Percentiles rank a stretch among this genome's conserved stretches.
phyloP scores from a whole-genome alignment of 1,139 yeast species.

The Saccharomyces hybrid region DNA sequence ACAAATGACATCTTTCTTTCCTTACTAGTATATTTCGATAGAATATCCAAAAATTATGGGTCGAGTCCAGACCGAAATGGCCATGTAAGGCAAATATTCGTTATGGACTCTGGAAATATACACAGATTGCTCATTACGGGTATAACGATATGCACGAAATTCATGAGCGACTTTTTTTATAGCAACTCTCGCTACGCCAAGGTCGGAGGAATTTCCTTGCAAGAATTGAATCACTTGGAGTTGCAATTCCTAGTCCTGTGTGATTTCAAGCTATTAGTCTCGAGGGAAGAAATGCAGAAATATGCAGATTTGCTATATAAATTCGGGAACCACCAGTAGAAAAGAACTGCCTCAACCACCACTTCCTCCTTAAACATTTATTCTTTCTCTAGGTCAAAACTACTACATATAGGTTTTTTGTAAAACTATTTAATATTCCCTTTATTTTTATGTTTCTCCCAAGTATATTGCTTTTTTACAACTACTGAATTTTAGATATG shows the following conservation, averaged over 20 bases:
- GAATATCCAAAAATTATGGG: constrained; percentile 85
- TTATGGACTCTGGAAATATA: constrained; percentile 92
- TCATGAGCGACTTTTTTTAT: constrained; percentile 91
- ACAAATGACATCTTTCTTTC: constrained; percentile 93
- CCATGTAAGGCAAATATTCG: constrained; percentile 54
- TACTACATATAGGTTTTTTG: not conserved
- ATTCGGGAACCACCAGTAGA: constrained; percentile 52
- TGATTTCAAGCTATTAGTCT: constrained; percentile 81
- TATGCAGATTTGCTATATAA: constrained; percentile 80
- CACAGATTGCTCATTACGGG: constrained; percentile 95
- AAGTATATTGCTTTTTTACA: not conserved
- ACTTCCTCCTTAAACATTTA: not conserved
- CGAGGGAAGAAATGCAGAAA: constrained; percentile 82
- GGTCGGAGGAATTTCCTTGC: constrained; percentile 93
- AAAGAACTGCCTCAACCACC: not conserved
- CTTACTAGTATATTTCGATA: constrained; percentile 82
- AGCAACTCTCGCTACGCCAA: constrained; percentile 93
- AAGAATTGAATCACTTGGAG: constrained; percentile 87
- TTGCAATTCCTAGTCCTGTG: constrained; percentile 76
- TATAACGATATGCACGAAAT: constrained; percentile 89
- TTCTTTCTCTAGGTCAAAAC: not conserved
- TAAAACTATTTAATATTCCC: not conserved
- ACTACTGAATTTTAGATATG: not conserved
- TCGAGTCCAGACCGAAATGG: constrained; percentile 6
- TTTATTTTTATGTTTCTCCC: not conserved